Conservation (phyloP, 352 stramenopile genomes). For the Globisporangium heterothallicum region DNA sequence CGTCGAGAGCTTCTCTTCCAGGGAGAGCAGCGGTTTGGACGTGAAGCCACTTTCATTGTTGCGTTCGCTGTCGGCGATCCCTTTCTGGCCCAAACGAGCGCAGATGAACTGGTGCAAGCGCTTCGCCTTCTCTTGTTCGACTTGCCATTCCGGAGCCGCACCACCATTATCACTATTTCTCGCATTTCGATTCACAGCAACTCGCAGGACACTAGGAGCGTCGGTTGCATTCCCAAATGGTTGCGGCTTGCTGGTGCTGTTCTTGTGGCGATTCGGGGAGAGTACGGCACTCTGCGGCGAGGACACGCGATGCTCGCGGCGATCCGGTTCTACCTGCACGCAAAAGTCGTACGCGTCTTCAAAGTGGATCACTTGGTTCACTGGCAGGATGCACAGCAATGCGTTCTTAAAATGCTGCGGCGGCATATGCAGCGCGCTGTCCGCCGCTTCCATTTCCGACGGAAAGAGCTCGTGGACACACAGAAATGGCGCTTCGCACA, state of each 20-base stretch:
- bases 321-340: constrained; percentile 49
- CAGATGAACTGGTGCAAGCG: constrained; percentile 62
- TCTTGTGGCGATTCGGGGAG: constrained; percentile 12
- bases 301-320: constrained; percentile 30
- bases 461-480: constrained; percentile 40
- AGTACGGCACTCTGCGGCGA: constrained; percentile 6
- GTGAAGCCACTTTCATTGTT: constrained; percentile 41
- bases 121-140: constrained; percentile 45
- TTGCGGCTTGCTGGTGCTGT: background rate
- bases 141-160: constrained; percentile 23
- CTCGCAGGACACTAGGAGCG: background rate
- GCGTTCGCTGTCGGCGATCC: constrained; percentile 11
- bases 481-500: constrained; percentile 46
- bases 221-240: background rate
- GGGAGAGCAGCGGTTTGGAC: constrained; percentile 24
- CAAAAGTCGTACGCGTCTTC: constrained; percentile 62
- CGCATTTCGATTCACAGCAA: background rate
- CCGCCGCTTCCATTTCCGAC: constrained; percentile 45
- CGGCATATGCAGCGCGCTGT: constrained; percentile 30
- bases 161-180: background rate
- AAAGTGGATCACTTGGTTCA: constrained; percentile 38
- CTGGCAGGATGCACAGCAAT: constrained; percentile 54
- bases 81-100: constrained; percentile 34
- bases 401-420: constrained; percentile 34
- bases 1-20: constrained; percentile 60